Base-by-base conservation (phyloP, 169 alveolate genomes). In the Besnoitia besnoiti region DNA sequence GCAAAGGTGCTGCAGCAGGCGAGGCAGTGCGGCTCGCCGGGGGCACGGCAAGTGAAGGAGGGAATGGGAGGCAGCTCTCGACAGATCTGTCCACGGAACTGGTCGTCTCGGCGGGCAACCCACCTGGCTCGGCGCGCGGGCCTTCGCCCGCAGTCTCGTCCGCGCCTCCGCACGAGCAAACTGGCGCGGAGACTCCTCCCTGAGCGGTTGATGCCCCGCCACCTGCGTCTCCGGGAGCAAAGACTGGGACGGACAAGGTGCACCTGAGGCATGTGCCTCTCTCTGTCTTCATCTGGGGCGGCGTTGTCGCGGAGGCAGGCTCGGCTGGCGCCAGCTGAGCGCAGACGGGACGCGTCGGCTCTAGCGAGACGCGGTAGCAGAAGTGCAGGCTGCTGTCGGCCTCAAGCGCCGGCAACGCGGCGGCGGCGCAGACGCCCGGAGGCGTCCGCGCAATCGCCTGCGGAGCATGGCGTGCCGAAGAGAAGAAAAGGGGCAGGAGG, bases 291-390 rank as follows among this genome's bases (percentile, higher is more conserved):
- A n/a, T n/a, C 67, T 19, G 5, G 24, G 67, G 24, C 24, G 67
- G 67, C 67, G n/a, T n/a, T n/a, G n/a, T n/a, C n/a, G n/a, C n/a
- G n/a, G n/a, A 55, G 24, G 67, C 30, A 5, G 67, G 24, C 30
- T 55, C 24, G 67, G 12, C 24, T 21, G 67, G n/a, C n/a, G n/a
- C n/a, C n/a, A n/a, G n/a, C n/a, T n/a, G n/a, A n/a, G n/a, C n/a
- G n/a, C 14, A 7, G n/a, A n/a, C 47, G 47, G 82, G 46, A 16
- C 46, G 39, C 44, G 16, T 37, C 39, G 82, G 82, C 82, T n/a
- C 82, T 39, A 77, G 87, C 0, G 87, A 77, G 8, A 44, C 59
- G 61, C 87, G 87, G 87, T 27, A 77, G 35, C 49, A 39, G 59
- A 77, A 77, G 35, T 77, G 50, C 7, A 44, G 61, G 35, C 35